phyloP scores from a whole-genome alignment of 192 early-diverging fungal genomes.

The Linnemannia schmuckeri region DNA sequence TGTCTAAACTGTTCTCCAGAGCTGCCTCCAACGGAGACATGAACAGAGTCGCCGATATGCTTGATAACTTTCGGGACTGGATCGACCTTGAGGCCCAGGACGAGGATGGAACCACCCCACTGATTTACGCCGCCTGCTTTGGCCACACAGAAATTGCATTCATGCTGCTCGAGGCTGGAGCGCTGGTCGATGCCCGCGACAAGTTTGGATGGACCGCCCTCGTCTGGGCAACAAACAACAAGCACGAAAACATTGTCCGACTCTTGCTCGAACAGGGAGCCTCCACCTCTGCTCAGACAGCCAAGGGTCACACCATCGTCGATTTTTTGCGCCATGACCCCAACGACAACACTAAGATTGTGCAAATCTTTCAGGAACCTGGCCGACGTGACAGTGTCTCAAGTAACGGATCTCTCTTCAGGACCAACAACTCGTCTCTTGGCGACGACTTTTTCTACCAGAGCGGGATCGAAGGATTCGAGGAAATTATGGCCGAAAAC shows the following conservation, averaged over 20 bases:
- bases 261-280: conserved; percentile 86
- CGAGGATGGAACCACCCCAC: conserved; percentile 87
- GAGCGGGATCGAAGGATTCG: conserved; percentile 55
- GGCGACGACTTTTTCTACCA: conserved; percentile 55
- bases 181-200: conserved; percentile 83
- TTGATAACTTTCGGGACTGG: conserved; percentile 68
- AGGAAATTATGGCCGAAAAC: conserved; percentile 58
- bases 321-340: conserved; percentile 75
- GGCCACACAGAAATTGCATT: conserved; percentile 80
- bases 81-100: conserved; percentile 86
- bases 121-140: conserved; percentile 93
- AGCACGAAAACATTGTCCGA: conserved; percentile 79
- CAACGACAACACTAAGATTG: conserved; percentile 65
- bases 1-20: conserved; percentile 76
- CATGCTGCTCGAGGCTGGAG: conserved; percentile 79
- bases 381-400: conserved; percentile 59
- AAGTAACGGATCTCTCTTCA: conserved; percentile 45
- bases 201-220: conserved; percentile 89
- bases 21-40: conserved; percentile 83
- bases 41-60: conserved; percentile 70
- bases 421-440: conserved; percentile 37
- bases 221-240: conserved; percentile 92
- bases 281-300: conserved; percentile 73
- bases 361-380: conserved; percentile 62
- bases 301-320: conserved; percentile 79